These are phyloP conservation scores for Trypethelium eluteriae DNA, from an alignment of 495 filamentous ascomycete genomes.

Conservation along the genomic window DNA sequence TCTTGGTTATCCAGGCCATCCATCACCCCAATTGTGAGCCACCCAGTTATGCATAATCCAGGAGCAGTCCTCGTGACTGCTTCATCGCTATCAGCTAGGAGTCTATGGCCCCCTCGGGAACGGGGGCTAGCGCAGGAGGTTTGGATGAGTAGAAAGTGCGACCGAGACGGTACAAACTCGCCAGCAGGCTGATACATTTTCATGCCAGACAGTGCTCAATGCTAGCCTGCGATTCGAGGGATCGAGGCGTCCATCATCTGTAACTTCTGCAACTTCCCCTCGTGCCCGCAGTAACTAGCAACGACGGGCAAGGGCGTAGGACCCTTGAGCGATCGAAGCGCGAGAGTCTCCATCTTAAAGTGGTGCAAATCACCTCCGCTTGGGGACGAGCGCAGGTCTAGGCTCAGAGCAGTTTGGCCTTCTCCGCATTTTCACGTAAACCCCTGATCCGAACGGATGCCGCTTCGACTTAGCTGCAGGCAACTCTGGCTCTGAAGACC, in stretches of 20 bases:
- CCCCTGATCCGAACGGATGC: slow-evolving; percentile 10
- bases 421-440: slow-evolving; percentile 12
- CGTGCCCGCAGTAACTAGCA: slow-evolving; percentile 11
- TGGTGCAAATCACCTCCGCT: slow-evolving; percentile 8
- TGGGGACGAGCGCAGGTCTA: slow-evolving; percentile 1
- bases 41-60: background rate
- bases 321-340: slow-evolving; percentile 12
- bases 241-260: background rate
- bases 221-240: background rate
- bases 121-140: slow-evolving; percentile 2
- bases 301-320: slow-evolving; percentile 3
- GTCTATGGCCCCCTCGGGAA: background rate
- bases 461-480: slow-evolving; percentile 12
- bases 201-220: slow-evolving; percentile 6
- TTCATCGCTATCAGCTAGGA: background rate
- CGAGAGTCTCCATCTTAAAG: slow-evolving; percentile 7
- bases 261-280: slow-evolving; percentile 11
- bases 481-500: slow-evolving; percentile 11
- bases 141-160: background rate
- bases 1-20: slow-evolving; percentile 1
- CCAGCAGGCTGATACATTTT: slow-evolving; percentile 10
- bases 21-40: background rate
- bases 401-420: slow-evolving; percentile 4
- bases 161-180: background rate
- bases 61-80: slow-evolving; percentile 9